Evolutionary conservation across 345 rosid species (phyloP), one percentile per base, ranked within the genome.

Genomic region (Dipteronia sinensis): DNA sequence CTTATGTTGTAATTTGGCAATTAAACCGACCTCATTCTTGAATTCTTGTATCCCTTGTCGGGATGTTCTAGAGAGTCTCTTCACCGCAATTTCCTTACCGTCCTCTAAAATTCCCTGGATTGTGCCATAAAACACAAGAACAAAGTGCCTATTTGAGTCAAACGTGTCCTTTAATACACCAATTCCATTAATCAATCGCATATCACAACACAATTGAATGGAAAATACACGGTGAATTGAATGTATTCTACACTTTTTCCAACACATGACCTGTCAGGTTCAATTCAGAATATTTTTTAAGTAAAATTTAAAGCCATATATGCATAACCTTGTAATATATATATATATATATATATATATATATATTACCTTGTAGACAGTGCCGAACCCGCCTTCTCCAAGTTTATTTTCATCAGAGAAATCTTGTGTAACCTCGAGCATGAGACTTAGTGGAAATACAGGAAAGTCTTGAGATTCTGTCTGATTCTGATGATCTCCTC

Each of bases 321-420:
- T n/a, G n/a, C n/a, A n/a, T n/a, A n/a, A n/a, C n/a, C n/a, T n/a
- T n/a, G n/a, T n/a, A n/a, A n/a, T n/a, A n/a, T n/a, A n/a, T n/a
- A n/a, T n/a, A n/a, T n/a, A n/a, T n/a, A n/a, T n/a, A n/a, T n/a
- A n/a, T n/a, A n/a, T n/a, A n/a, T n/a, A n/a, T n/a, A n/a, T n/a
- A n/a, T n/a, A 34, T 59, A 9, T 34, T 78, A 76, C 87, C 86
- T 85, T 87, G 76, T 77, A 87, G 7, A 85, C 88, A 0, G 85
- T 69, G n/a, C 88, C 90, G 49, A 83, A 87, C 13, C 90, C 86
- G 0, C 90, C 90, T 83, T 85, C 83, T 65, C 88, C 90, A 22
- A 87, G 88, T 38, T 85, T 85, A 72, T 80, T 74, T 46, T 77
- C 82, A 20, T 64, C 11, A 29, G 78, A 66, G 62, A 85, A 83